Evolutionary conservation across 768 basidiomycete species (phyloP), one percentile per base, ranked within the genome.

Genomic region (Pisolithus tinctorius): DNA sequence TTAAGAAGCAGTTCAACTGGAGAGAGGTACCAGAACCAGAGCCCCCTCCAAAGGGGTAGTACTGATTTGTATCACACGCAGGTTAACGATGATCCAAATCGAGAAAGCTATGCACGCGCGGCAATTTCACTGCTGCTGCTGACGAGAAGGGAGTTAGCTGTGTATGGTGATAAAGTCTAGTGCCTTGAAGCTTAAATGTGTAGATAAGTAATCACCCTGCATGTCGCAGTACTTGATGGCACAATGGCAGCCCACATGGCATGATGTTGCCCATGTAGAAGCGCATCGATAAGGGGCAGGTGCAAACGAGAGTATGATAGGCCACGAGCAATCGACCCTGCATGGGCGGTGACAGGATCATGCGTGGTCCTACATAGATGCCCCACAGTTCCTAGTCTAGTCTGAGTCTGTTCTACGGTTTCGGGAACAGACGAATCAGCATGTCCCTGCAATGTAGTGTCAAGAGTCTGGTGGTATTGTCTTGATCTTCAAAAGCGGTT

Each of bases 1-100:
- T 94, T 53, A 89, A 79, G 64, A 93, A 87, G 59, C 72, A 80
- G 48, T 94, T 94, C 63, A 73, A 65, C 5, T 90, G 89, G 87
- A 67, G 64, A 55, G 79, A 84, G 69, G 86, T 83, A 64, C 48
- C 69, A 31, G 46, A 34, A 43, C 14, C 37, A 34, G 45, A 31
- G 7, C 26, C 27, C 43, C n/a, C 4, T 9, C 38, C 46, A 20
- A 36, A 26, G 48, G 36, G 9, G 56, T 41, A 38, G 54, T 45
- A 29, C 9, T 45, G 13, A 25, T 40, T 44, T 56, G 30, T 48
- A 17, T 17, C 43, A 27, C 45, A 20, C 23, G 25, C 56, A 89
- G 83, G 77, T 87, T 20, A 59, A 60, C 14, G 84, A 88, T 58
- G 83, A 89, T 63, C 81, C 86, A 27, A 66, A 77, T 60, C 74